Evolutionary conservation across 2,329 filamentous ascomycete species (phyloP).

Genomic region (Colletotrichum godetiae): DNA sequence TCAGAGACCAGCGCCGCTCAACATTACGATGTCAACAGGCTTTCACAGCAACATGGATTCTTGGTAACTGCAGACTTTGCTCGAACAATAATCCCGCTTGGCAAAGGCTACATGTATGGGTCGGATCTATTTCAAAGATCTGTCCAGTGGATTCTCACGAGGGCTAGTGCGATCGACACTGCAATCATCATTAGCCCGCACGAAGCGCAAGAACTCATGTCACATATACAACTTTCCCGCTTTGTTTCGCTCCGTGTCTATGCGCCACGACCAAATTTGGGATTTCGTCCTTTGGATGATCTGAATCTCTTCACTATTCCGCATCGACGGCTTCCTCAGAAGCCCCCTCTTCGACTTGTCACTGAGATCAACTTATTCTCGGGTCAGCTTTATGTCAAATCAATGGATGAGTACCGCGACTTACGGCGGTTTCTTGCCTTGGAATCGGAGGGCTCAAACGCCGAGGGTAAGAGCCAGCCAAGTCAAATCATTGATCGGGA

Average conservation of each 20-base stretch:
- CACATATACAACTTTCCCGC: conserved; percentile 46
- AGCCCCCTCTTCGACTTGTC: not conserved
- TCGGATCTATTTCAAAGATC: conserved; percentile 62
- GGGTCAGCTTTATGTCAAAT: conserved; percentile 72
- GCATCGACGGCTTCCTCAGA: rapidly evolving
- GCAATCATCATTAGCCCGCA: conserved; percentile 67
- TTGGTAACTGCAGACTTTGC: conserved; percentile 64
- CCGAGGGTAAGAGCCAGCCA: too few relatives aligned
- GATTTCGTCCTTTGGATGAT: conserved; percentile 53
- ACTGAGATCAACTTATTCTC: conserved; percentile 72
- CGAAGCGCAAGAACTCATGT: conserved; percentile 66
- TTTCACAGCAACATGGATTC: conserved; percentile 53
- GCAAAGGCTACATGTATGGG: not conserved
- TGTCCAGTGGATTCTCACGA: conserved; percentile 66
- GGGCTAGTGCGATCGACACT: not conserved
- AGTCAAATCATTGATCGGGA: too few relatives aligned
- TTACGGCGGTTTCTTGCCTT: not conserved
- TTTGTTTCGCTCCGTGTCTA: conserved; percentile 62
- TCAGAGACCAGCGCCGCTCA: conserved; percentile 51
- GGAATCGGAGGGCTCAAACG: not conserved
- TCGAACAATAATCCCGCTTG: conserved; percentile 50
- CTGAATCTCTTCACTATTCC: conserved; percentile 58
- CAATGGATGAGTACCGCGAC: conserved; percentile 62
- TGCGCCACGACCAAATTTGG: conserved; percentile 54
- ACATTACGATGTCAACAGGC: conserved; percentile 45